Evolutionary conservation across 208 protist genomes (phyloP).

Genomic region (Crithidia acanthocephali): DNA sequence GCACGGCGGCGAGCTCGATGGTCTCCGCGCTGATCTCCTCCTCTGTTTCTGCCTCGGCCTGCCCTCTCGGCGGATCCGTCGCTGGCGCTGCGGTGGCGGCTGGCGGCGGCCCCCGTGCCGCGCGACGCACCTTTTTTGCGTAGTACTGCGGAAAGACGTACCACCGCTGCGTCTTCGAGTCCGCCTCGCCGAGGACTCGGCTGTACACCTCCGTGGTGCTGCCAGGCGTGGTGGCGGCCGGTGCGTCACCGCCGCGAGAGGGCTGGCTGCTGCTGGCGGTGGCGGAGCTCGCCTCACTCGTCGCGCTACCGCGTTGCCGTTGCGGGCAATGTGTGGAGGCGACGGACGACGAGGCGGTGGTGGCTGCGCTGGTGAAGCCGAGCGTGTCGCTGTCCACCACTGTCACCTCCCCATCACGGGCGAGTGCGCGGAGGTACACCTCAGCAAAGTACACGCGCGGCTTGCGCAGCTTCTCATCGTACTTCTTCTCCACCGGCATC

Average conservation of each 20-base stretch:
- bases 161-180: slow-evolving; percentile 27
- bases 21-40: not conserved
- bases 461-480: slow-evolving; percentile 54
- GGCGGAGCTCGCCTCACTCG: not conserved
- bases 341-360: not conserved
- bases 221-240: not conserved
- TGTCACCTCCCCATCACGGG: slow-evolving; percentile 34
- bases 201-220: slow-evolving; percentile 24
- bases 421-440: slow-evolving; percentile 47
- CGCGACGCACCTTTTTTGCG: slow-evolving; percentile 1
- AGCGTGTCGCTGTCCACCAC: slow-evolving; percentile 20
- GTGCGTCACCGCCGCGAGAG: not conserved
- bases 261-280: not conserved
- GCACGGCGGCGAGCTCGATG: not conserved
- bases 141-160: slow-evolving; percentile 43
- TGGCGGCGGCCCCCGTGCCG: no score
- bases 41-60: not conserved
- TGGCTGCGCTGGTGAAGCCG: no score
- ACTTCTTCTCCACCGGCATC: slow-evolving; percentile 30
- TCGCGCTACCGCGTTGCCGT: not conserved
- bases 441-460: slow-evolving; percentile 37
- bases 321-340: not conserved
- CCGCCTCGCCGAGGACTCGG: not conserved
- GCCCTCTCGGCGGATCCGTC: not conserved
- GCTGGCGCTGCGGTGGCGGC: not conserved